phyloP scores from a whole-genome alignment of 441 rosid species.

The Codiaeum variegatum region DNA sequence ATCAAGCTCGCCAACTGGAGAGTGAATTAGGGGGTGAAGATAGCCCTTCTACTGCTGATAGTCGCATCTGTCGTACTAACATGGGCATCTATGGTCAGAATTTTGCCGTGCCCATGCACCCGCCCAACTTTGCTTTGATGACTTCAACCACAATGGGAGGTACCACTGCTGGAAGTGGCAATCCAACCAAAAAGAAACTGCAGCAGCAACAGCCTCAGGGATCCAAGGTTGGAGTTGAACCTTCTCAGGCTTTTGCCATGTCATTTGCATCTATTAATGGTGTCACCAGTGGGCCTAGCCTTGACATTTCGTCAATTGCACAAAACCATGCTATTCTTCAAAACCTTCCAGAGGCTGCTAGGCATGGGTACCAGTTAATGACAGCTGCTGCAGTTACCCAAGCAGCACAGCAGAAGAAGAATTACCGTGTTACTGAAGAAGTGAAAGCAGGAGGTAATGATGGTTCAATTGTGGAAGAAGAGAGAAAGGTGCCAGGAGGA shows the following conservation, averaged over 20 bases:
- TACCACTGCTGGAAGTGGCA: conserved; percentile 35
- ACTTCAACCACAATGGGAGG: conserved; percentile 46
- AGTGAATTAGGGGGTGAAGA: conserved; percentile 70
- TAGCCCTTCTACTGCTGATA: conserved; percentile 77
- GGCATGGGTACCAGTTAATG: conserved; percentile 61
- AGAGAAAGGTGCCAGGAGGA: conserved; percentile 60
- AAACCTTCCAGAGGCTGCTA: conserved; percentile 60
- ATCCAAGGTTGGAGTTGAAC: conserved; percentile 57
- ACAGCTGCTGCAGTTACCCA: conserved; percentile 61
- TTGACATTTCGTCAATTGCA: conserved; percentile 68
- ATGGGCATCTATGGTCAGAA: conserved; percentile 59
- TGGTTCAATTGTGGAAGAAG: conserved; percentile 54
- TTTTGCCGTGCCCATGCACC: conserved; percentile 56
- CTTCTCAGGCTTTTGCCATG: conserved; percentile 84
- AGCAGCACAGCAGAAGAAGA: conserved; percentile 75
- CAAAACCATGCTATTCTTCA: conserved; percentile 75
- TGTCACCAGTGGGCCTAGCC: conserved; percentile 38
- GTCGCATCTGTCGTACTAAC: conserved; percentile 55
- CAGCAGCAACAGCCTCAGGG: conserved; percentile 46
- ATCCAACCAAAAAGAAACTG: conserved; percentile 57
- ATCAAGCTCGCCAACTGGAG: conserved; percentile 54
- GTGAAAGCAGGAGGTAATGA: conserved; percentile 52
- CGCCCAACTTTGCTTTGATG: conserved; percentile 68
- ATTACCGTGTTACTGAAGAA: conserved; percentile 58
- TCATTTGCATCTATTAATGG: conserved; percentile 74